Evolutionary conservation across 345 rosid species (phyloP).

Genomic region (Eucalyptus cloeziana): DNA sequence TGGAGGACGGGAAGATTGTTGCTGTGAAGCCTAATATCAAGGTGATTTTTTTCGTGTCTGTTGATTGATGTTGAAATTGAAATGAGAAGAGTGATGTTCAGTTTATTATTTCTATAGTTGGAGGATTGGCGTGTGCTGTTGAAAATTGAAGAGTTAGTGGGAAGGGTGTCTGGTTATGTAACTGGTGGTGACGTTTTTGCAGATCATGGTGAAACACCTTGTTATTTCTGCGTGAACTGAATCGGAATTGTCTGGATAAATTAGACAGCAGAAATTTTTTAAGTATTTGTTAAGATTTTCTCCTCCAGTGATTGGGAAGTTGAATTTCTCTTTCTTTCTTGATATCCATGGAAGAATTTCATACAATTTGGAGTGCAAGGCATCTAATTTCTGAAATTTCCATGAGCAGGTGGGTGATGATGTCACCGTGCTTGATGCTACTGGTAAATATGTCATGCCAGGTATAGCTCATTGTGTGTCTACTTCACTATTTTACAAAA

Average conservation of each 20-base stretch:
- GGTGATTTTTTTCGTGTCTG: slow-evolving; percentile 3
- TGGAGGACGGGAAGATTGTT: slow-evolving; percentile 68
- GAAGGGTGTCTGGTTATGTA: not conserved
- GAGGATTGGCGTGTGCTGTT: not conserved
- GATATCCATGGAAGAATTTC: not conserved
- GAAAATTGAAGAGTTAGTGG: not conserved
- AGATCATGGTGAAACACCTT: not conserved
- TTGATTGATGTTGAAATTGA: not conserved
- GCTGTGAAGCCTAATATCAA: slow-evolving; percentile 62
- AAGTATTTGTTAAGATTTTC: not conserved
- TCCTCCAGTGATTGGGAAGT: not conserved
- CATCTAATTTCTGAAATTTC: not conserved
- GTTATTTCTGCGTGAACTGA: not conserved
- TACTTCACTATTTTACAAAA: not conserved
- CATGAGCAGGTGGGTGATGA: slow-evolving; percentile 67
- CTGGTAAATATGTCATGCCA: slow-evolving; percentile 95
- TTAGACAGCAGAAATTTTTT: not conserved
- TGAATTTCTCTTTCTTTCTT: not conserved
- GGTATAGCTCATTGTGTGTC: slow-evolving; percentile 22
- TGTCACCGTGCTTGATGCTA: slow-evolving; percentile 76
- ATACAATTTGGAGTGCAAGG: not conserved
- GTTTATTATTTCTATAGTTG: not conserved
- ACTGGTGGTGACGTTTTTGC: not conserved
- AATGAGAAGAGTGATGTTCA: not conserved
- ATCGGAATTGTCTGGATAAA: not conserved